Evolutionary conservation across 2,329 filamentous ascomycete genomes (phyloP).

Genomic region (Fusarium domesticum): DNA sequence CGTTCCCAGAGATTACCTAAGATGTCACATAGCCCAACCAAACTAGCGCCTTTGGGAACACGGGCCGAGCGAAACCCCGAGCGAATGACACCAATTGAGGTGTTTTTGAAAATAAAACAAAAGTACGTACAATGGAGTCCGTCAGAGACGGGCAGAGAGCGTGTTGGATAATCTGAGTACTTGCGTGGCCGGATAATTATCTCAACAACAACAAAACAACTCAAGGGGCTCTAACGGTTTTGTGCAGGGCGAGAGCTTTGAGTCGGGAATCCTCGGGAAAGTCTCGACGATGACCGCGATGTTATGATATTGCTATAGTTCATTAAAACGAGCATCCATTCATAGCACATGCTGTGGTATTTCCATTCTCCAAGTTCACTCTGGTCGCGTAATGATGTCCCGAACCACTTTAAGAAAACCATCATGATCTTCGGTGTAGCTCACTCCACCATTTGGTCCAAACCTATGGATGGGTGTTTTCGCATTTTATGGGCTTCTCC

Average conservation of each 20-base stretch:
- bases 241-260: neutral
- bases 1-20: neutral
- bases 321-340: neutral
- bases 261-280: neutral
- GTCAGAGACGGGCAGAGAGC: neutral
- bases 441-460: slow-evolving; percentile 6
- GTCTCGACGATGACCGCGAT: neutral
- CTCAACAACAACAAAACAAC: slow-evolving; percentile 20
- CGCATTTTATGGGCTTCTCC: neutral
- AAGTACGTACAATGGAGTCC: too few species aligned
- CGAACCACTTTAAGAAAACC: slow-evolving; percentile 15
- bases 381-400: slow-evolving; percentile 24
- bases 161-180: slow-evolving; percentile 3
- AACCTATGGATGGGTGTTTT: too few species aligned
- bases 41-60: neutral
- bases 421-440: slow-evolving; percentile 15
- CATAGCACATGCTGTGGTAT: slow-evolving; percentile 2
- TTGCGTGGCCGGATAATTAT: slow-evolving; percentile 17
- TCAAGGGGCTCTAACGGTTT: slow-evolving; percentile 5
- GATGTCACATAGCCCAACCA: neutral
- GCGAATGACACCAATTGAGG: neutral
- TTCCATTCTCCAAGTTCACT: slow-evolving; percentile 18
- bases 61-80: neutral
- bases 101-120: too few species aligned
- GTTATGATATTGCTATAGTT: neutral